These are phyloP conservation scores for Spatholobus suberectus DNA, from an alignment of 306 rosid species.

Conservation along the genomic window DNA sequence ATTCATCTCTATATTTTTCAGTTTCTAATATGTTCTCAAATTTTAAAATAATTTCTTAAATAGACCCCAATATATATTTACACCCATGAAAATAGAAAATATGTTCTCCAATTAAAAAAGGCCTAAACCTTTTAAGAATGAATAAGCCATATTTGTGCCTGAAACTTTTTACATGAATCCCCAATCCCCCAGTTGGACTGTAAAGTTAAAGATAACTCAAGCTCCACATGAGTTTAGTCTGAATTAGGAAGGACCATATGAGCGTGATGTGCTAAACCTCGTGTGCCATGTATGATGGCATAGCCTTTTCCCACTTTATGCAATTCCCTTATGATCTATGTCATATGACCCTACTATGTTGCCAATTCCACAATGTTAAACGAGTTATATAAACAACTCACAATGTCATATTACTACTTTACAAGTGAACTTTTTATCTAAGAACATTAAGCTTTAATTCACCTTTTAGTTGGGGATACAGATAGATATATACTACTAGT, in stretches of 20 bases:
- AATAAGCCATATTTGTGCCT: slow-evolving; percentile 17
- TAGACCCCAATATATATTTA: too few relatives aligned
- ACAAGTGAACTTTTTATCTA: background rate
- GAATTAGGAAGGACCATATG: slow-evolving; percentile 17
- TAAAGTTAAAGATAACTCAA: slow-evolving; percentile 43
- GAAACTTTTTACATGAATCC: slow-evolving; percentile 46
- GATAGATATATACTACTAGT: background rate
- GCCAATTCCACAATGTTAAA: background rate
- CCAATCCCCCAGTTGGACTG: slow-evolving; percentile 34
- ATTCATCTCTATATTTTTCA: too few relatives aligned
- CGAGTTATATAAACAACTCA: background rate
- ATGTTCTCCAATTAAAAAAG: too few relatives aligned
- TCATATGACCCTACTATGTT: background rate
- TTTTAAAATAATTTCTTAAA: too few relatives aligned
- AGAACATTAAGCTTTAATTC: slow-evolving; percentile 8
- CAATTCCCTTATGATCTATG: slow-evolving; percentile 13
- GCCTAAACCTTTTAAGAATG: background rate
- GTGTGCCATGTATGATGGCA: slow-evolving; percentile 28
- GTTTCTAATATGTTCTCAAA: too few relatives aligned
- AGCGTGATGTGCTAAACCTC: slow-evolving; percentile 9
- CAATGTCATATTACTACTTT: background rate
- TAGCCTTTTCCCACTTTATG: slow-evolving; percentile 21
- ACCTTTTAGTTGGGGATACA: slow-evolving; percentile 34
- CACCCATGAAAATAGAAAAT: too few relatives aligned
- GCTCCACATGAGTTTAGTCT: slow-evolving; percentile 18